Evolutionary conservation across 2,329 filamentous ascomycete genomes (phyloP).

Genomic region (Botrytis porri): DNA sequence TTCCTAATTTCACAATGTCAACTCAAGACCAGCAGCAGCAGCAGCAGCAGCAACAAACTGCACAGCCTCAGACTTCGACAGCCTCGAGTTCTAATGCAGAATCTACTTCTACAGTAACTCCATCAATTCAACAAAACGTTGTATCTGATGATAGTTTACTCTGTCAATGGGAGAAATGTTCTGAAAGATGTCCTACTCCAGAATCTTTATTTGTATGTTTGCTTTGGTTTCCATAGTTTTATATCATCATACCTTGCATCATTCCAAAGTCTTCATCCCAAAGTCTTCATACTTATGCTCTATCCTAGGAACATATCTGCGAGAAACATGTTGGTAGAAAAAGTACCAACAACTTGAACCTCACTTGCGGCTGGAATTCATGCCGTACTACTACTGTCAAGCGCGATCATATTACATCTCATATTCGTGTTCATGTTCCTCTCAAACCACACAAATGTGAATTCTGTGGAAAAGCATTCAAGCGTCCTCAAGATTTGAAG

Average conservation of each 20-base stretch:
- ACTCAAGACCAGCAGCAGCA: constrained; percentile 21
- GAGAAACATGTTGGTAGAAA: constrained; percentile 98
- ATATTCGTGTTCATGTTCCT: constrained; percentile 98
- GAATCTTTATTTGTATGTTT: constrained; percentile 43
- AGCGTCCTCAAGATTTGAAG: constrained; percentile 97
- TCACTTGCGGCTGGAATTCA: constrained; percentile 95
- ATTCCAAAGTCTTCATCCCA: not conserved
- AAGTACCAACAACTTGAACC: constrained; percentile 96
- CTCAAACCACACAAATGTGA: constrained; percentile 99
- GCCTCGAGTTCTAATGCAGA: constrained; percentile 23
- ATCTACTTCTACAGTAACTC: constrained; percentile 20
- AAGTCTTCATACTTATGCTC: constrained; percentile 14
- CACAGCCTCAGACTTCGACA: not conserved
- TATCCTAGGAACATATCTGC: constrained; percentile 84
- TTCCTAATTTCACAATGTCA: constrained; percentile 2
- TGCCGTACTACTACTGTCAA: constrained; percentile 97
- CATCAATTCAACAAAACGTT: constrained; percentile 25
- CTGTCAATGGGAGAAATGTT: constrained; percentile 44
- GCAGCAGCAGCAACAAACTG: constrained; percentile 22
- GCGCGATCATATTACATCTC: constrained; percentile 97
- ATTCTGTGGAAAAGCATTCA: constrained; percentile 98
- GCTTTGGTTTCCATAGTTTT: not conserved
- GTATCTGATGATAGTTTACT: constrained; percentile 39
- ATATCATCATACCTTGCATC: not conserved
- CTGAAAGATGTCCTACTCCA: constrained; percentile 40